A percentile compares a stretch with the other conserved stretches of the same genome.
phyloP scores from a whole-genome alignment of 1,284 basidiomycete species.

The Ceratorhiza oryzae-sativae region DNA sequence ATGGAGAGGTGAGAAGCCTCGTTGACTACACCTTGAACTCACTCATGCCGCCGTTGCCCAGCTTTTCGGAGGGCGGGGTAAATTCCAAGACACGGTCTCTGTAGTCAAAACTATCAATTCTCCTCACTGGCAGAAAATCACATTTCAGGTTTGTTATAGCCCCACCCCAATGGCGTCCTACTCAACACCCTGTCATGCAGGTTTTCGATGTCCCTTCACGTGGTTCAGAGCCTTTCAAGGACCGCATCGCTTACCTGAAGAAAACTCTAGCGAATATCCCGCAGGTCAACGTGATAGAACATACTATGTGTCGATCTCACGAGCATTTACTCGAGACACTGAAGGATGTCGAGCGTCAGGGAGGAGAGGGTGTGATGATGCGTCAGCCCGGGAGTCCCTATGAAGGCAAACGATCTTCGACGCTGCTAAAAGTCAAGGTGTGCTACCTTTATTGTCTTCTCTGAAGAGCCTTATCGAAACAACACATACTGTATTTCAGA shows the following conservation, averaged over 20 bases:
- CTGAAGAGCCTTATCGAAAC: neutral
- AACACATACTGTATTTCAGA: slow-evolving; percentile 48
- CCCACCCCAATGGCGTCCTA: neutral
- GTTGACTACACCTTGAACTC: slow-evolving; percentile 44
- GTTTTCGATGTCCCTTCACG: slow-evolving; percentile 71
- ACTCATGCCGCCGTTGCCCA: slow-evolving; percentile 28
- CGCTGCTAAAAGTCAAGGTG: slow-evolving; percentile 68
- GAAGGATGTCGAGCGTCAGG: slow-evolving; percentile 61
- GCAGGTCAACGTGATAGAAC: slow-evolving; percentile 61
- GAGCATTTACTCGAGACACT: slow-evolving; percentile 64
- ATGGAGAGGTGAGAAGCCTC: slow-evolving; percentile 57
- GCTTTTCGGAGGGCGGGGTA: slow-evolving; percentile 65
- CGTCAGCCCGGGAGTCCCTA: slow-evolving; percentile 61
- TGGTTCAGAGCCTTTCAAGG: slow-evolving; percentile 61
- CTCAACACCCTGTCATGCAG: slow-evolving; percentile 47
- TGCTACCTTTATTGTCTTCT: slow-evolving; percentile 15
- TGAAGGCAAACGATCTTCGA: slow-evolving; percentile 60
- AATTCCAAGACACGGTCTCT: slow-evolving; percentile 65
- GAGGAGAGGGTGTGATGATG: slow-evolving; percentile 75
- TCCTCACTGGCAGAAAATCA: slow-evolving; percentile 65
- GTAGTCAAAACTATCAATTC: slow-evolving; percentile 59
- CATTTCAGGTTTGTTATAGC: slow-evolving; percentile 59
- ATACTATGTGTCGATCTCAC: slow-evolving; percentile 57
- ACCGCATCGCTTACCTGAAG: slow-evolving; percentile 59
- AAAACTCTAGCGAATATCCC: slow-evolving; percentile 58